Base-by-base conservation (phyloP, 1,284 basidiomycete genomes). In the Tilletia setariae region DNA sequence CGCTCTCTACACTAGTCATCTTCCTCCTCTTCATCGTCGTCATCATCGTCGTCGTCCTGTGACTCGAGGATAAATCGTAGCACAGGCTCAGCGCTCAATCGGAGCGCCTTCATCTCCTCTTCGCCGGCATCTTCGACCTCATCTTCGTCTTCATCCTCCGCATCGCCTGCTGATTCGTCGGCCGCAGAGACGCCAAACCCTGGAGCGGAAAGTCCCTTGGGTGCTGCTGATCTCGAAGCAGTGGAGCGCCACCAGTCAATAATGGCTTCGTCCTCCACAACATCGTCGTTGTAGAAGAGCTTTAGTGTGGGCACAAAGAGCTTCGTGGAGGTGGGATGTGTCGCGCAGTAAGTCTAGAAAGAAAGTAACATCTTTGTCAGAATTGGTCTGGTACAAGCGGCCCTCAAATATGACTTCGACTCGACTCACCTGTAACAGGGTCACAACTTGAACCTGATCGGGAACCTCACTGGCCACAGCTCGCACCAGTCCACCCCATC, bases 201-300 rank as follows among this genome's bases (percentile, higher is more conserved):
- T 3, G 43, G 62, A 9, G 43, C 42, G n/a, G 19, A 28, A 9
- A 44, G 35, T 8, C 42, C 43, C 1, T 13, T 9, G 2, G 62
- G 42, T 15, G 44, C 59, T 43, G 21, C 42, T 65, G 32, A 56
- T 11, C 66, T 47, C 35, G 63, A 72, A 19, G 40, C 56, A 8
- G 76, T 74, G 32, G 73, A 71, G 63, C 71, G 81, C 76, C 83
- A 84, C 84, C 84, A 85, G 11, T 70, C 74, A 3, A 84, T 76
- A 1, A 84, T 81, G 16, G 77, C 80, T 25, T 85, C 84, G 63
- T 84, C 83, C 23, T 70, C 74, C n/a, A 85, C 78, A n/a, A 84
- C 72, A 44, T 85, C 84, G 47, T 80, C 76, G 67, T 84, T 83
- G 75, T 85, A 85, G 61, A 83, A 83, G 64, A 79, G 82, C 67